These are phyloP conservation scores for Suhomyces kilbournensis DNA, from an alignment of 805 yeast species.

Conservation along the genomic window DNA sequence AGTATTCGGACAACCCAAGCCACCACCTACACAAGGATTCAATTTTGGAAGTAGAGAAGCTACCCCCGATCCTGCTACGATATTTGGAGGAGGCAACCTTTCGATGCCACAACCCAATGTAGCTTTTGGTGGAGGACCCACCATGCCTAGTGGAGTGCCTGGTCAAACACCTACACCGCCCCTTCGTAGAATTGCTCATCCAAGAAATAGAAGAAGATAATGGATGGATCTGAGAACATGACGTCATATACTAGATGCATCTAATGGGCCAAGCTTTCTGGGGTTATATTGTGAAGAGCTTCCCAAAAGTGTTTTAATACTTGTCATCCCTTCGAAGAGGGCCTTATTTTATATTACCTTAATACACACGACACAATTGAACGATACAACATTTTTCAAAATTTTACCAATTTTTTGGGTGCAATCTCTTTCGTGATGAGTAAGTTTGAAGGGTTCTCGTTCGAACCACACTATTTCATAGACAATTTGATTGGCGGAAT, in stretches of 20 bases:
- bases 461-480: not conserved
- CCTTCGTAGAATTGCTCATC: constrained; percentile 9
- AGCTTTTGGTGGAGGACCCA: constrained; percentile 1
- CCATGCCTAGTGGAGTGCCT: not conserved
- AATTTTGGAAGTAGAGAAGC: constrained; percentile 24
- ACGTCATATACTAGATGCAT: not conserved
- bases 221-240: not conserved
- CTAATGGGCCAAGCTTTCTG: not conserved
- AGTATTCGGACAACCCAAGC: constrained; percentile 6
- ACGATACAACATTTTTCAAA: not conserved
- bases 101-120: constrained; percentile 3
- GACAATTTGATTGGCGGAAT: not conserved
- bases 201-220: constrained; percentile 7
- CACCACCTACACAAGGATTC: constrained; percentile 8
- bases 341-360: not conserved
- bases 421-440: not conserved
- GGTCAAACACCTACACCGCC: constrained; percentile 7
- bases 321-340: not conserved
- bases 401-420: not conserved
- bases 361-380: not conserved
- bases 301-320: not conserved
- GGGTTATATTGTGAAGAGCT: not conserved
- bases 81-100: constrained; percentile 20
- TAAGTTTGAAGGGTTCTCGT: not conserved
- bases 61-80: constrained; percentile 31